Evolutionary conservation across 2,329 filamentous ascomycete genomes (phyloP), one percentile per base, ranked within the genome.

Genomic region (Epichloe uncinata): DNA sequence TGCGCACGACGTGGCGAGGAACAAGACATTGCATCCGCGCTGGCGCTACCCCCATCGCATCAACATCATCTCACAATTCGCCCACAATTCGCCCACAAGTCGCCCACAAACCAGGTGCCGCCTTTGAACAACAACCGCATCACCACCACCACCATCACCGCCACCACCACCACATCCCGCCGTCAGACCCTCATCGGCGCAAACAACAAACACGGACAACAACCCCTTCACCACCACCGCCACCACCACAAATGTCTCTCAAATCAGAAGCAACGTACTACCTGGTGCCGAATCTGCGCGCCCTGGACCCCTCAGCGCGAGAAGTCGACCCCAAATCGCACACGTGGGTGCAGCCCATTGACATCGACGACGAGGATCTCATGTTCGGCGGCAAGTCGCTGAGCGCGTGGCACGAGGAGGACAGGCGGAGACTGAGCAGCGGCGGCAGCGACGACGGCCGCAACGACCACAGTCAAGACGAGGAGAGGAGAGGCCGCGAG

Each of bases 291-390:
- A 61, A 67, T 51, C 53, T 62, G 15, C 58, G 58, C 55, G 55
- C 61, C 41, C 55, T 65, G 51, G 63, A 68, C 54, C 51, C 65
- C 35, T 57, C 61, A 42, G 60, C 63, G 9, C 53, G 57, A 42
- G 63, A 69, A 54, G 57, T 67, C 52, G 66, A 69, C 50, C 54
- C 58, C 52, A 52, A 56, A 49, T 58, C 63, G 41, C 61, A 66
- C 52, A 53, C 63, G 42, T 79, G 75, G 76, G 70, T 76, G 54
- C 69, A 73, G 49, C 71, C 73, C 34, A 79, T 73, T 45, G 67
- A 76, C 53, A 81, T 81, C 57, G 76, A 81, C 50, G 77, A 81
- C 58, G 76, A 79, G 50, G 77, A 81, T 55, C 67, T 81, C 37
- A 79, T 72, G 61, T 81, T 80, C 56, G 75, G 76, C 50, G 77